Conservation (phyloP, 2,329 filamentous ascomycete genomes). For the Aquanectria penicillioides region DNA sequence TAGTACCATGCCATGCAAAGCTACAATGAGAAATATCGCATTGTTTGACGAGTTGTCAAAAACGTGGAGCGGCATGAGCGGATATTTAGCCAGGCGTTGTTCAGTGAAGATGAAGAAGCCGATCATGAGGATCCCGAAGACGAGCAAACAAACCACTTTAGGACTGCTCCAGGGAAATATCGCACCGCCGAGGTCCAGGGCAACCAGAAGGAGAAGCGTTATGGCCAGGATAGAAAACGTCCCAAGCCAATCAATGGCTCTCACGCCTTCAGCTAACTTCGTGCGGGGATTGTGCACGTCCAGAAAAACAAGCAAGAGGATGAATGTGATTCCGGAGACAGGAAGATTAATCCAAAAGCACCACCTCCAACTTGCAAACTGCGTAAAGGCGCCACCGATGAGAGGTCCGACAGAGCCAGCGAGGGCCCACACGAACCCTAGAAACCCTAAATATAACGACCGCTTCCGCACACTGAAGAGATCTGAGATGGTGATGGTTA, state of each 20-base stretch:
- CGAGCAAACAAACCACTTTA: conserved; percentile 14
- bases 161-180: conserved; percentile 16
- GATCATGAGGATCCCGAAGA: conserved; percentile 1
- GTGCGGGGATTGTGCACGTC: conserved; percentile 19
- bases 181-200: conserved; percentile 14
- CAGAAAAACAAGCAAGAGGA: conserved; percentile 60
- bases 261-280: conserved; percentile 4
- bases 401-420: conserved; percentile 60
- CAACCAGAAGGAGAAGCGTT: conserved; percentile 14
- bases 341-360: conserved; percentile 47
- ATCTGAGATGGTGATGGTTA: conserved; percentile 15
- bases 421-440: conserved; percentile 72
- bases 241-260: conserved; percentile 19
- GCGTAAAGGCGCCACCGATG: conserved; percentile 39
- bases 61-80: conserved; percentile 12
- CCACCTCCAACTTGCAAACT: conserved; percentile 41
- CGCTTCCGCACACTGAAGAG: conserved; percentile 45
- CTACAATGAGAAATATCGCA: conserved; percentile 1
- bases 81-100: conserved; percentile 13
- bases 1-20: conserved; percentile 6
- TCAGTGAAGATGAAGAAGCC: conserved; percentile 11
- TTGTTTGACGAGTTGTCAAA: conserved; percentile 9
- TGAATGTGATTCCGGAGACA: conserved; percentile 51
- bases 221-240: conserved; percentile 9
- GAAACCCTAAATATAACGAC: conserved; percentile 65